Evolutionary conservation across 768 basidiomycete species (phyloP).

Genomic region (Suillus americanus): DNA sequence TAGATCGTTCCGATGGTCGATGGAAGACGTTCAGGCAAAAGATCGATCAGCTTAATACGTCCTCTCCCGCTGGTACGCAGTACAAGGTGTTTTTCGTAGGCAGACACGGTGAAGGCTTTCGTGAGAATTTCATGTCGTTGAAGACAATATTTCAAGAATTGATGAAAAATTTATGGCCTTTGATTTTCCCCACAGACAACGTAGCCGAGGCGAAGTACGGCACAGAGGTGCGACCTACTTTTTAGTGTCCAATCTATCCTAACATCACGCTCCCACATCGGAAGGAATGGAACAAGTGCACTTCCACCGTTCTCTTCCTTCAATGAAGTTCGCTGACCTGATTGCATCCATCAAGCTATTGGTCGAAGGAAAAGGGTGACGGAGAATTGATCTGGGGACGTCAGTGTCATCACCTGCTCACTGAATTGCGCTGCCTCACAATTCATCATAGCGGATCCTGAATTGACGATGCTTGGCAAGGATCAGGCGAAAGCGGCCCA

Average conservation of each 20-base stretch:
- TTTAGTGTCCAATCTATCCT: not conserved
- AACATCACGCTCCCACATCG: not conserved
- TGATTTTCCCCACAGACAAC: constrained; percentile 52
- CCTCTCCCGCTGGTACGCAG: constrained; percentile 34
- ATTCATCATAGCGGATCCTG: constrained; percentile 53
- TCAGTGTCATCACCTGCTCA: constrained; percentile 34
- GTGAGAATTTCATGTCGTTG: constrained; percentile 39
- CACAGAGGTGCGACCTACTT: constrained; percentile 31
- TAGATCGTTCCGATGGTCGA: constrained; percentile 46
- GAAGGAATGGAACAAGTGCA: constrained; percentile 63
- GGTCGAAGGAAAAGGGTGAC: constrained; percentile 64
- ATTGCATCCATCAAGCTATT: constrained; percentile 42
- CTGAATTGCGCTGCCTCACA: constrained; percentile 1
- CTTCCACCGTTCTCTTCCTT: constrained; percentile 5
- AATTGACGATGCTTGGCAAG: constrained; percentile 58
- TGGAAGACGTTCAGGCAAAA: constrained; percentile 47
- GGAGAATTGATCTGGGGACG: constrained; percentile 73
- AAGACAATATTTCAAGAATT: constrained; percentile 54
- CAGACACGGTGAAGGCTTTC: constrained; percentile 73
- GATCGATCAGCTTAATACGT: constrained; percentile 48
- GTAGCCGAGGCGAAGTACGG: constrained; percentile 69
- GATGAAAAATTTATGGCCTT: constrained; percentile 46
- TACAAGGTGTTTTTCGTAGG: constrained; percentile 69
- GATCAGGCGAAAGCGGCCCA: constrained; percentile 51
- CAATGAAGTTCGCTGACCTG: not conserved